Evolutionary conservation across 2,329 filamentous ascomycete genomes (phyloP), one percentile per base, ranked within the genome.

Genomic region (Trichophyton rubrum): DNA sequence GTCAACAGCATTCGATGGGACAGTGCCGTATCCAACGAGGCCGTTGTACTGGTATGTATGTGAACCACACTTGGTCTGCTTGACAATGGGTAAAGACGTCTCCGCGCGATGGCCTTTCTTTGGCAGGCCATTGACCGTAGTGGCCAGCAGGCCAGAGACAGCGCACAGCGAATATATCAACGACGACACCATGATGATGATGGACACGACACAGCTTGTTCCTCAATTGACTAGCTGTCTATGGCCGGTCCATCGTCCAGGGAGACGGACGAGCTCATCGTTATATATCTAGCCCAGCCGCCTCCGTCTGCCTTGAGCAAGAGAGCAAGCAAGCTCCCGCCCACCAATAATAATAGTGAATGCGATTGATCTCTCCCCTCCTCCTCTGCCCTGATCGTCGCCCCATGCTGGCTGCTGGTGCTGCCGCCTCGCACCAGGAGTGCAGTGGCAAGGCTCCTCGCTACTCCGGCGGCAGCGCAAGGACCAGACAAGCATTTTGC

Each of bases 21-120:
- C 72, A 60, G 77, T 79, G 3, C 86, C 86, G 67, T 84, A 89
- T 8, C 86, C 86, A 3, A 82, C 84, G 8, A 90, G 79, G 61
- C 80, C 77, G 59, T 85, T 75, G 69, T 89, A 89, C n/a, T 80
- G 77, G 67, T 86, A 89, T 0, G 72, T 77, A 63, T 83, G 78
- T 57, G 82, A 82, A 65, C 81, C 83, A 71, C 85, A 87, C 13
- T 73, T 79, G 5, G 81, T 79, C 58, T 75, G 71, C 62, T 77
- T 79, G 53, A 79, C 75, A 60, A 71, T 62, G 8, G 56, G 60
- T 27, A 51, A 56, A 24, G 45, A 17, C 9, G 41, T 47, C n/a
- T 56, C 47, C 15, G 38, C 17, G 58, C 64, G 56, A 17, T 40
- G 20, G 15, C 11, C 49, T 45, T 35, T 41, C 20, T 43, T 45